These are phyloP conservation scores for Cyclotella baltica DNA, from an alignment of 108 stramenopile genomes.

Conservation along the genomic window DNA sequence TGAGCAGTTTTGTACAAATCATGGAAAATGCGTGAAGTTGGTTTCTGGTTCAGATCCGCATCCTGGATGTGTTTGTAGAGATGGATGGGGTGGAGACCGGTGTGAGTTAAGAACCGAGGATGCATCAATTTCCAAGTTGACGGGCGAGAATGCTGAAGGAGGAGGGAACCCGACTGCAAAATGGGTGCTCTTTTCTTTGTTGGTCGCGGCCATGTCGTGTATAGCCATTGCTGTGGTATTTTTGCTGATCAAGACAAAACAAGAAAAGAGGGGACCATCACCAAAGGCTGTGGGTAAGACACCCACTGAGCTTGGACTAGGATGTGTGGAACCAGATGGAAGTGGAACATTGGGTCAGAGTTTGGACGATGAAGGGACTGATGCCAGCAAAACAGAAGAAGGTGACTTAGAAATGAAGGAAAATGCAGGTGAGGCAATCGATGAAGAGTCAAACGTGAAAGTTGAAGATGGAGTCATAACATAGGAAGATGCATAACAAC, in stretches of 20 bases:
- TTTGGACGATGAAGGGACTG: neutral
- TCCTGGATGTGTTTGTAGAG: slow-evolving; percentile 40
- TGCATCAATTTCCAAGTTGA: neutral
- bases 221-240: neutral
- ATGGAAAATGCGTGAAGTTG: slow-evolving; percentile 29
- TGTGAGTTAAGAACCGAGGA: slow-evolving; percentile 21
- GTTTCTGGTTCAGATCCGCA: slow-evolving; percentile 23
- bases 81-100: slow-evolving; percentile 29
- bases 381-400: neutral
- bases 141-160: neutral
- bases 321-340: slow-evolving; percentile 24
- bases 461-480: neutral
- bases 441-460: neutral
- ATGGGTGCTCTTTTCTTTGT: slow-evolving; percentile 12
- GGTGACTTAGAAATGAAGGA: slow-evolving; percentile 10
- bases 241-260: slow-evolving; percentile 6
- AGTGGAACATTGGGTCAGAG: slow-evolving; percentile 18
- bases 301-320: slow-evolving; percentile 6
- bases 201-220: neutral
- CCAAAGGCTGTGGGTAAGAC: slow-evolving; percentile 20
- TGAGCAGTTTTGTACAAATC: slow-evolving; percentile 45
- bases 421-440: neutral
- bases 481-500: too few species aligned
- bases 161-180: slow-evolving; percentile 2
- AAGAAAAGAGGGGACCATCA: neutral